These are phyloP conservation scores for Triadica sebifera DNA, from an alignment of 345 rosid genomes.

Conservation along the genomic window DNA sequence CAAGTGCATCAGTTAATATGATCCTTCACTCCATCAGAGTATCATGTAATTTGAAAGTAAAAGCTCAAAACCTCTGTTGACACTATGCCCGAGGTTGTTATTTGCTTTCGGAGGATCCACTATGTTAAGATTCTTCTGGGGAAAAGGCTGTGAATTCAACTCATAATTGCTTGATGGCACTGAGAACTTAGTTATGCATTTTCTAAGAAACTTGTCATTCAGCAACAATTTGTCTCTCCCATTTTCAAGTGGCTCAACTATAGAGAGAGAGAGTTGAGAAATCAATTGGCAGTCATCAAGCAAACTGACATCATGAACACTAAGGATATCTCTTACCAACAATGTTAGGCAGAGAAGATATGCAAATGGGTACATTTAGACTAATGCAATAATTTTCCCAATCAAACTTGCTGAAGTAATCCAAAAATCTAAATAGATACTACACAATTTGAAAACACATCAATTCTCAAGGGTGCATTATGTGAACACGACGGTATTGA, in stretches of 20 bases:
- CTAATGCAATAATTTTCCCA: slow-evolving; percentile 66
- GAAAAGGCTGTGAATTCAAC: slow-evolving; percentile 41
- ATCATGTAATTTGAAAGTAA: neutral
- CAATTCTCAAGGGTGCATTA: neutral
- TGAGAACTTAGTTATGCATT: slow-evolving; percentile 46
- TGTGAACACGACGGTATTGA: neutral
- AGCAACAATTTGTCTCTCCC: slow-evolving; percentile 48
- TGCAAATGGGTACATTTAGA: slow-evolving; percentile 60
- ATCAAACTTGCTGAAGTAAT: slow-evolving; percentile 75
- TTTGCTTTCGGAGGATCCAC: slow-evolving; percentile 75
- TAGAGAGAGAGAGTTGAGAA: slow-evolving; percentile 10
- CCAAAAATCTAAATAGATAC: slow-evolving; percentile 72
- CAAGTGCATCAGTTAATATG: neutral
- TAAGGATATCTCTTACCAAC: slow-evolving; percentile 40
- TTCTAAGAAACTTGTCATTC: slow-evolving; percentile 51
- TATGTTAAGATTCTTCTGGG: slow-evolving; percentile 64
- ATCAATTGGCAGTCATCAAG: slow-evolving; percentile 1
- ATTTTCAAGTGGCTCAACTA: slow-evolving; percentile 38
- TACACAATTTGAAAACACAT: slow-evolving; percentile 16
- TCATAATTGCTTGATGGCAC: slow-evolving; percentile 41
- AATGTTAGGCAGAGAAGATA: slow-evolving; percentile 52
- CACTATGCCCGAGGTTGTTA: slow-evolving; percentile 93
- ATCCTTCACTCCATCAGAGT: neutral
- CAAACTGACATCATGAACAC: neutral
- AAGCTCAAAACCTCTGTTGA: slow-evolving; percentile 61